Conservation (phyloP, 1,284 basidiomycete species). For the Irpex lacteus region DNA sequence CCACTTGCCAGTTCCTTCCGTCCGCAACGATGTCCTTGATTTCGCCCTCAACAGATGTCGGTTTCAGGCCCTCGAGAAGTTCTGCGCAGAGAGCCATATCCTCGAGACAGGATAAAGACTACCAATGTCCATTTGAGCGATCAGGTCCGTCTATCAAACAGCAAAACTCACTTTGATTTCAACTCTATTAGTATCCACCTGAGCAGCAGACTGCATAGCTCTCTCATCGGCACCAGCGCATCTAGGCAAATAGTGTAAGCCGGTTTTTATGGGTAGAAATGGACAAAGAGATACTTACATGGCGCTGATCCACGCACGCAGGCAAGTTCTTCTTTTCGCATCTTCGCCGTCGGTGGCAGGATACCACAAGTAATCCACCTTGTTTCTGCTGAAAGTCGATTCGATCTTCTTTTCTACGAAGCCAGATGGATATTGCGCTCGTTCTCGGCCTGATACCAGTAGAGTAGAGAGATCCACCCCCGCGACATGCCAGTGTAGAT, state of each 20-base stretch:
- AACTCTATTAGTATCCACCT: background rate
- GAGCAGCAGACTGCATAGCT: background rate
- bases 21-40: conserved; percentile 3
- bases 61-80: conserved; percentile 4
- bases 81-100: conserved; percentile 3
- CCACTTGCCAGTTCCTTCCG: background rate
- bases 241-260: background rate
- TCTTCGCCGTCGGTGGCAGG: background rate
- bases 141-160: background rate
- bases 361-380: conserved; percentile 8
- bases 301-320: conserved; percentile 11
- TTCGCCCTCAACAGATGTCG: conserved; percentile 7
- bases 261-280: background rate
- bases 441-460: background rate
- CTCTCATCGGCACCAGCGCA: background rate
- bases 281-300: conserved; percentile 4
- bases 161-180: background rate
- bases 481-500: background rate
- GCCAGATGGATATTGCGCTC: conserved; percentile 3
- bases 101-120: conserved; percentile 4
- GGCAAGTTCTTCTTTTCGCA: background rate
- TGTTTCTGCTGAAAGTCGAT: background rate
- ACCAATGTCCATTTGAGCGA: background rate
- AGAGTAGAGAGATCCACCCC: conserved; percentile 11
- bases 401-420: conserved; percentile 4